Evolutionary conservation across 2,329 filamentous ascomycete genomes (phyloP).

Genomic region (Ceratocystiopsis minuta): DNA sequence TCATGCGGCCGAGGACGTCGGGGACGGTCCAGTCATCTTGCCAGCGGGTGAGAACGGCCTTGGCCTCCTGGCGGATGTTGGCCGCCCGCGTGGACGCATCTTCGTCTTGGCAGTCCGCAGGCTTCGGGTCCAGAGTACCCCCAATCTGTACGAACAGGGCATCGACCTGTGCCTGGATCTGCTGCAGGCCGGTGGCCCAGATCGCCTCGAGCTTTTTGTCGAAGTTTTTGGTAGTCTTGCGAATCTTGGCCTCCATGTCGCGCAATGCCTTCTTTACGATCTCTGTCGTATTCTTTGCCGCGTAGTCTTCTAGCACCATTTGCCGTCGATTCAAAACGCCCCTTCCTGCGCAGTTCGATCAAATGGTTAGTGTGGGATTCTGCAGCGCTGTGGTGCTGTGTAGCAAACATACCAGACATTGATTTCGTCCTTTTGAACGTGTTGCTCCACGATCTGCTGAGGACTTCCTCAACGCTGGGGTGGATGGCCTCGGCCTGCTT

Average conservation of each 20-base stretch:
- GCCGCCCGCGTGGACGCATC: too few species aligned
- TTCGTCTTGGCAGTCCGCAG: too few species aligned
- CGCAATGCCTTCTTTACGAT: constrained; percentile 2
- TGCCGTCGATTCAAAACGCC: constrained; percentile 1
- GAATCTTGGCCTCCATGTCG: background rate
- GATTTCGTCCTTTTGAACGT: too few species aligned
- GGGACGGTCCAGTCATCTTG: constrained; percentile 2
- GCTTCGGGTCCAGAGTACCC: too few species aligned
- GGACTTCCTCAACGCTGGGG: background rate
- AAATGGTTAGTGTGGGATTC: too few species aligned
- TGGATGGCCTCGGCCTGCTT: background rate
- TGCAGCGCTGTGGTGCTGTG: too few species aligned
- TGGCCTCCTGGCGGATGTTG: background rate
- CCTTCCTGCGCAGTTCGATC: background rate
- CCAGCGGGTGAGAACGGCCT: background rate
- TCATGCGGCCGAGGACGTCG: background rate
- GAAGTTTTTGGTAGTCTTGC: background rate
- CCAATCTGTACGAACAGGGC: too few species aligned
- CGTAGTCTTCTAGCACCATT: background rate
- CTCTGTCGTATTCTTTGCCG: background rate
- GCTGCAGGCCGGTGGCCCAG: background rate
- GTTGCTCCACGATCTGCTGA: background rate
- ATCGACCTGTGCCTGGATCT: background rate
- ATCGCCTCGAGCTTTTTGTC: background rate
- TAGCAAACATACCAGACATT: too few species aligned